A percentile compares a stretch with the other conserved stretches of the same genome.
Evolutionary conservation across 177 flowering plant genomes (phyloP).

Genomic region (Vitis hybrid): DNA sequence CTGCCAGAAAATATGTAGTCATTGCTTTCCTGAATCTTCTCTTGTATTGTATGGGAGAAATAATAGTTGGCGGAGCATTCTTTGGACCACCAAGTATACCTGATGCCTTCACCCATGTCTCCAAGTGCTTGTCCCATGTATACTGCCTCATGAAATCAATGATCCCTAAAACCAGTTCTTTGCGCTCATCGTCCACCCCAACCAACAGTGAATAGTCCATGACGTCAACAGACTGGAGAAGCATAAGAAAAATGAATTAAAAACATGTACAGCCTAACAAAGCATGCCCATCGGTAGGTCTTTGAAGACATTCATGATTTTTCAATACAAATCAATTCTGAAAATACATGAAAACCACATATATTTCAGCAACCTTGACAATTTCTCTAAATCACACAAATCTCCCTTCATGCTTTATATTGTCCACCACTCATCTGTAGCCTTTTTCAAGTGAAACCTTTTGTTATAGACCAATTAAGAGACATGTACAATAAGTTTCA

Average conservation of each 20-base stretch:
- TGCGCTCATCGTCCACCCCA: slow-evolving; percentile 82
- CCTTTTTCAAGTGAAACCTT: too few relatives aligned
- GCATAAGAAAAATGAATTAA: not conserved
- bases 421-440: too few relatives aligned
- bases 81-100: slow-evolving; percentile 93
- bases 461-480: too few relatives aligned
- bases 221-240: slow-evolving; percentile 80
- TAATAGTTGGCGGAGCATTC: slow-evolving; percentile 85
- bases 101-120: slow-evolving; percentile 98
- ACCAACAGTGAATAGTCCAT: slow-evolving; percentile 98
- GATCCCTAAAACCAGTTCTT: slow-evolving; percentile 91
- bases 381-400: too few relatives aligned
- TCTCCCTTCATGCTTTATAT: too few relatives aligned
- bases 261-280: too few relatives aligned
- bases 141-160: slow-evolving; percentile 97
- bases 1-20: slow-evolving; percentile 88
- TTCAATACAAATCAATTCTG: too few relatives aligned
- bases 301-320: too few relatives aligned
- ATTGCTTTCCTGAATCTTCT: slow-evolving; percentile 95
- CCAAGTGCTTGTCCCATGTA: slow-evolving; percentile 99
- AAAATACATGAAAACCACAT: too few relatives aligned
- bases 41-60: slow-evolving; percentile 96
- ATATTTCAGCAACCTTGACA: too few relatives aligned
- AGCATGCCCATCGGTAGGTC: not conserved
- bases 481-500: too few relatives aligned